Evolutionary conservation across 441 rosid genomes (phyloP), one percentile per base, ranked within the genome.

Genomic region (Syzygium syzygioides): DNA sequence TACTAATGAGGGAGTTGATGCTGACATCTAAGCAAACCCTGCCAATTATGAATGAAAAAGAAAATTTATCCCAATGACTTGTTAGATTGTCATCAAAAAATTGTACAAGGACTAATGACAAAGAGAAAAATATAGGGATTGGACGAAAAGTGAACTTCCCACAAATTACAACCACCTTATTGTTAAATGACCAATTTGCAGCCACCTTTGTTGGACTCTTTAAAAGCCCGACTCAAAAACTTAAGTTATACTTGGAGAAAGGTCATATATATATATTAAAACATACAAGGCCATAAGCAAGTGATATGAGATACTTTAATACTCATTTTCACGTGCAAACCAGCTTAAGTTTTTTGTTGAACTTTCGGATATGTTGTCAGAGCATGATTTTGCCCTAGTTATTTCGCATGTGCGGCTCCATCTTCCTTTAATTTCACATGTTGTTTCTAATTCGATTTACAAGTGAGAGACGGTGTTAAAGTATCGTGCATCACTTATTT

Each of bases 301-400:
- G 0, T 2, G 7, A 32, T 9, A 14, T 9, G 48, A 26, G 20
- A 32, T 20, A 0, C 12, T 6, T 12, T 68, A 68, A 2, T 5
- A 68, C 79, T 18, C 3, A 1, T 14, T 18, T 26, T 11, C 9
- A 68, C 14, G 3, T 71, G 50, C 50, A 20, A 3, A 28, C 4
- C 25, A 2, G 4, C 37, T 71, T 6, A 71, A 37, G 4, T 2
- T 71, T 34, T 20, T 1, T 2, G 3, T 34, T 68, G 6, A 19
- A 71, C 7, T 71, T 34, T 20, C 28, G 11, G 9, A 68, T 34
- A 9, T 68, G 28, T 2, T 57, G 25, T 56, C 13, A 8, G 0
- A 57, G 62, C 3, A 9, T 9, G 23, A 0, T 23, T 57, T 28
- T 26, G 23, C 12, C 28, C 28, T 6, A 6, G 14, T 20, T 37